Base-by-base conservation (phyloP, 129 eudicot genomes). In the Escallonia herrerae region DNA sequence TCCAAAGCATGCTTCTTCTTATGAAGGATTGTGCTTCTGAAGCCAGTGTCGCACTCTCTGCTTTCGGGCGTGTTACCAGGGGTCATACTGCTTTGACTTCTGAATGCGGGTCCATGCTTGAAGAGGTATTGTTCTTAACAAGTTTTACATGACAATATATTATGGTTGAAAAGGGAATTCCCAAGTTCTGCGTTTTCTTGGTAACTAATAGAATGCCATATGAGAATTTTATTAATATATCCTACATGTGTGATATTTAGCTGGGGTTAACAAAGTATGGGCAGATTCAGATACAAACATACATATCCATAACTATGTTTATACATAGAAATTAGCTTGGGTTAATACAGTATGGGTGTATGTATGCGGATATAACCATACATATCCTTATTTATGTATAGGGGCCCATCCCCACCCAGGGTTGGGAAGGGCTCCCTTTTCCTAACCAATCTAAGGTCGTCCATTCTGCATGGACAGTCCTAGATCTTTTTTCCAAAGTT, bases 91-190 rank as follows among this genome's bases (percentile, higher is more conserved):
- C 95, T 68, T 82, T 94, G 86, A 94, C 99, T 70, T 80, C 99
- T 72, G 99, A 89, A 72, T 89, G 95, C 71, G 99, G 97, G 77
- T 84, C 95, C 67, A 94, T 94, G 99, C 99, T 94, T 74, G 99
- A 94, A 79, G 99, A 94, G 95, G 99, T 94, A 73, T 56, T 52
- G 15, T 60, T 6, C 67, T 65, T 22, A 43, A 22, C 8, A 45
- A 61, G 7, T 3, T 37, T 51, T 15, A 62, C 58, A 15, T 2
- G 48, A 54, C 37, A 41, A 14, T 43, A 2, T 9, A 3, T 59
- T 12, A 10, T 51, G 14, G 3, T 62, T 62, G 11, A 39, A 4
- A 14, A 41, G 15, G 46, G 65, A 42, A 12, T 13, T 40, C 12
- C 12, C 52, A 48, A 13, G 12, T 48, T 48, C 52, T 22, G 3